Base-by-base conservation (phyloP, 2,329 filamentous ascomycete species). In the Aquanectria penicillioides region DNA sequence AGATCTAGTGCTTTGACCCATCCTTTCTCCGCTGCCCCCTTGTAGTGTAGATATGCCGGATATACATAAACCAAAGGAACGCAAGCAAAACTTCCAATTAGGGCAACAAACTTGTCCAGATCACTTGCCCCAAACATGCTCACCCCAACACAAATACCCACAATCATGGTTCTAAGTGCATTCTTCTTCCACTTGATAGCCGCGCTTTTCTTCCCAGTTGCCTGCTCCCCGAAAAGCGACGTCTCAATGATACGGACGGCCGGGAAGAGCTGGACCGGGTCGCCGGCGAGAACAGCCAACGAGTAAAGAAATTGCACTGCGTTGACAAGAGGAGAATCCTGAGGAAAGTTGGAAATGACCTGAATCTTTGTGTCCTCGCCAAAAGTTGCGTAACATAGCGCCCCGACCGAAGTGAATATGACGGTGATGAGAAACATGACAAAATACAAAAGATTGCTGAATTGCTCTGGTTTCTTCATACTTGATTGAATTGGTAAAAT, bases 141-240 rank as follows among this genome's bases (percentile, higher is more conserved):
- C 37, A 92, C 79, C 17, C 79, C 78, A 8, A 86, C 86, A 62
- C 88, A 90, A 8, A 87, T 31, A 2, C 82, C 71, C 26, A 90
- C 85, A 18, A 90, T 70, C 0, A 72, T 67, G 0, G 85, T 81
- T 18, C 89, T 80, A 66, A 92, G 85, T 1, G 75, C 81, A 66
- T 93, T 93, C 82, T 93, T 93, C 76, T 88, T 87, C 90, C 90
- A 93, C 73, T 92, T 93, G 62, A 88, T 89, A 31, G 80, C 76
- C 28, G 78, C 72, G 60, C 83, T 85, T 67, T 84, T 85, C 77
- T 90, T 92, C 28, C 90, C 90, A 6, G 76, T 77, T 0, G 88
- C 90, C 55, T 83, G 81, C 59, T 84, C 80, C n/a, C 87, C 87
- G 58, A 93, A 91, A 13, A 92, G 70, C 38, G 81, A 83, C 17